These are phyloP conservation scores for Eremochloa ophiuroides DNA, from an alignment of 176 grass and related monocot species.

Conservation along the genomic window DNA sequence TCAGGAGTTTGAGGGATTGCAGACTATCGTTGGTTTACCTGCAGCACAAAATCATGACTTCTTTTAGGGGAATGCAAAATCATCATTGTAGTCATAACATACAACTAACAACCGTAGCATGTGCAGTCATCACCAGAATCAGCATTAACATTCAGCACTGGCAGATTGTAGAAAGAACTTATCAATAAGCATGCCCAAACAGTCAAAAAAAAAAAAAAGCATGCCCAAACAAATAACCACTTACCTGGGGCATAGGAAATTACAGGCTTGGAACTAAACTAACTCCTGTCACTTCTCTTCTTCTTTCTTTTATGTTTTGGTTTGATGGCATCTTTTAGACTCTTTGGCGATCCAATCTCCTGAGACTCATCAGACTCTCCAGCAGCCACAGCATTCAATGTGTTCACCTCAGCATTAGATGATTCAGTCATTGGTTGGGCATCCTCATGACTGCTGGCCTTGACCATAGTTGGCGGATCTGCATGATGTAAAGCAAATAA, in stretches of 20 bases:
- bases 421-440: constrained; percentile 36
- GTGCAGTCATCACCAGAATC: neutral
- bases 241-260: neutral
- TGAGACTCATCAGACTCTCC: constrained; percentile 33
- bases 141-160: neutral
- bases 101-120: neutral
- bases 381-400: constrained; percentile 24
- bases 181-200: neutral
- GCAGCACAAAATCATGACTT: neutral
- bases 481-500: constrained; percentile 19
- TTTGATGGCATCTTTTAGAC: constrained; percentile 85
- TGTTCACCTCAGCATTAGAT: constrained; percentile 23
- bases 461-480: constrained; percentile 14
- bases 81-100: neutral
- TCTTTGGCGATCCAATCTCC: constrained; percentile 56
- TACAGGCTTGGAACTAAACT: constrained; percentile 19
- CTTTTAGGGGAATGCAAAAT: neutral
- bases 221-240: neutral
- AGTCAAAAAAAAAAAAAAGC: neutral
- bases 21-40: neutral
- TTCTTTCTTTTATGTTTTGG: constrained; percentile 73
- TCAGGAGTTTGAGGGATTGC: neutral
- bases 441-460: constrained; percentile 29
- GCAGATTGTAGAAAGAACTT: neutral
- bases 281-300: constrained; percentile 35